Evolutionary conservation across 2,329 filamentous ascomycete species (phyloP).

Genomic region (Chaetomium sp.): DNA sequence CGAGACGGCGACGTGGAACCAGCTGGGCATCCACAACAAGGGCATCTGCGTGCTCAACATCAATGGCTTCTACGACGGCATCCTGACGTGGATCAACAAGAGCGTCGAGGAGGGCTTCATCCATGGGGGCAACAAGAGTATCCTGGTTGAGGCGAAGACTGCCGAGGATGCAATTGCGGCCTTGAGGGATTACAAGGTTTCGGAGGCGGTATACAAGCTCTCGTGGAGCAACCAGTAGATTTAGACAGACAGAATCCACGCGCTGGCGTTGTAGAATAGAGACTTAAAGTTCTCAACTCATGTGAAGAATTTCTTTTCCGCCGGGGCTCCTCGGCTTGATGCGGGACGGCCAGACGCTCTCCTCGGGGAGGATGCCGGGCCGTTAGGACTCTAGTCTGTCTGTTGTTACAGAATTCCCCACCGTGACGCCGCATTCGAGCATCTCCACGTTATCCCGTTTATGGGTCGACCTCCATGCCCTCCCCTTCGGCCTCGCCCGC

Average conservation of each 20-base stretch:
- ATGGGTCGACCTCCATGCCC: slow-evolving; percentile 42
- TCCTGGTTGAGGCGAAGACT: slow-evolving; percentile 74
- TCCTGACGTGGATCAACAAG: slow-evolving; percentile 78
- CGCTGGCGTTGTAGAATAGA: background rate
- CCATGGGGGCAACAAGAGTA: slow-evolving; percentile 66
- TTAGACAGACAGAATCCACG: background rate
- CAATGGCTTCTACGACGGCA: slow-evolving; percentile 87
- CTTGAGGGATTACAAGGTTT: slow-evolving; percentile 74
- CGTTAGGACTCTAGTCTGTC: slow-evolving; percentile 11
- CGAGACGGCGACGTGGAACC: slow-evolving; percentile 91
- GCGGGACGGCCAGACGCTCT: too few relatives aligned
- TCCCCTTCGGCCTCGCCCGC: slow-evolving; percentile 41
- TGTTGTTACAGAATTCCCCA: slow-evolving; percentile 1
- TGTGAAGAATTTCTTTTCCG: background rate
- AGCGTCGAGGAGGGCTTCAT: slow-evolving; percentile 80
- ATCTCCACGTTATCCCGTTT: slow-evolving; percentile 13
- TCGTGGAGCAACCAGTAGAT: slow-evolving; percentile 72
- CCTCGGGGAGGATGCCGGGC: background rate
- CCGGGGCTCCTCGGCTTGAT: background rate
- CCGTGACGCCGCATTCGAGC: background rate
- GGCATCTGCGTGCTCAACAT: slow-evolving; percentile 85
- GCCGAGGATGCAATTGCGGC: slow-evolving; percentile 71
- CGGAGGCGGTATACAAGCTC: slow-evolving; percentile 74
- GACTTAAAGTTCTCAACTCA: slow-evolving; percentile 1
- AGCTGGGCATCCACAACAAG: slow-evolving; percentile 84